phyloP scores from a whole-genome alignment of 768 basidiomycete species.

The Fistulinella prunicolor region DNA sequence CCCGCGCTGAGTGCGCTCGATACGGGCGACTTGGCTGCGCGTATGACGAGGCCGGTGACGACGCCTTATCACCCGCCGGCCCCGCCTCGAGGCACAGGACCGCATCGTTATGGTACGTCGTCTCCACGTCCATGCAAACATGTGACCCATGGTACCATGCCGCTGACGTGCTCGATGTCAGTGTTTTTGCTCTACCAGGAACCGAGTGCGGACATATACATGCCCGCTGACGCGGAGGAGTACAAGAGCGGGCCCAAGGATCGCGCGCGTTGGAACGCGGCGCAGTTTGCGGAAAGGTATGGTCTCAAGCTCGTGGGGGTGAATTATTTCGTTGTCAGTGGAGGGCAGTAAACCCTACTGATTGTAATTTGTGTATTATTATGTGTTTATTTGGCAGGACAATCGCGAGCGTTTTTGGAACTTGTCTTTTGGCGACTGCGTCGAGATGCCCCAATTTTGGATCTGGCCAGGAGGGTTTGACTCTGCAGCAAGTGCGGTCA shows the following conservation, averaged over 20 bases:
- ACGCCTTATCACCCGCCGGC: slow-evolving; percentile 59
- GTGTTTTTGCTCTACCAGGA: slow-evolving; percentile 64
- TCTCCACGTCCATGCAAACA: too few relatives aligned
- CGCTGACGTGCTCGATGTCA: too few relatives aligned
- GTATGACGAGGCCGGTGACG: slow-evolving; percentile 44
- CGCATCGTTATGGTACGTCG: slow-evolving; percentile 54
- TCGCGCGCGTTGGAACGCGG: slow-evolving; percentile 54
- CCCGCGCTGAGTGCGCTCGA: slow-evolving; percentile 31
- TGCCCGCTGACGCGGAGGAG: slow-evolving; percentile 48
- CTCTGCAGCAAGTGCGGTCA: too few relatives aligned
- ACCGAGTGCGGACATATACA: slow-evolving; percentile 38
- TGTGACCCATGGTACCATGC: too few relatives aligned
- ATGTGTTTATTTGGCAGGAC: too few relatives aligned
- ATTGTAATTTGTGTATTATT: too few relatives aligned
- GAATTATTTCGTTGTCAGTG: slow-evolving; percentile 49
- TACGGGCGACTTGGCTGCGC: slow-evolving; percentile 33
- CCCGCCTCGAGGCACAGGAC: slow-evolving; percentile 50
- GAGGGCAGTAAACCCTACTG: too few relatives aligned
- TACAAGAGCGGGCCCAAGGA: slow-evolving; percentile 41
- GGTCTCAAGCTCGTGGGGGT: slow-evolving; percentile 56
- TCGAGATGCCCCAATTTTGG: too few relatives aligned
- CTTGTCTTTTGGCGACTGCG: too few relatives aligned
- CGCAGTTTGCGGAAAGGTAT: slow-evolving; percentile 48
- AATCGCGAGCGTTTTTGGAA: too few relatives aligned
- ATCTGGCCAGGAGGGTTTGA: too few relatives aligned